phyloP scores from a whole-genome alignment of 192 early-diverging fungal species.

The Coemansia sp. region DNA sequence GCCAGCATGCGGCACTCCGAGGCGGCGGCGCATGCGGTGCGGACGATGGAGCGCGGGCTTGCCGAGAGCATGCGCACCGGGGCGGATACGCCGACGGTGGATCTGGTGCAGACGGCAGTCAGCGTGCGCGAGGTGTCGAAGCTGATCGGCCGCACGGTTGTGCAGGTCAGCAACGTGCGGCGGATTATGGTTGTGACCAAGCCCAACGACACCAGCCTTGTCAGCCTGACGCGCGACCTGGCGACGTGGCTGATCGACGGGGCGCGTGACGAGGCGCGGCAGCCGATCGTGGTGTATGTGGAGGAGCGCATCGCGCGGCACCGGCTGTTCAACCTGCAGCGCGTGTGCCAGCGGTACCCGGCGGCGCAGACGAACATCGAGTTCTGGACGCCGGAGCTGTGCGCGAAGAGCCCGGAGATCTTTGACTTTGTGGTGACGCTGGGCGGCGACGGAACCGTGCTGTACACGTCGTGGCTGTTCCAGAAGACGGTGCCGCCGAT shows the following conservation, averaged over 20 bases:
- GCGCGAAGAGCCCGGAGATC: slow-evolving; percentile 61
- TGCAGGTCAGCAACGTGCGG: slow-evolving; percentile 48
- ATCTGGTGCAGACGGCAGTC: slow-evolving; percentile 66
- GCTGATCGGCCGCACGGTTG: slow-evolving; percentile 62
- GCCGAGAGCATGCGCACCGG: slow-evolving; percentile 21
- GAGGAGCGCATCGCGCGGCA: slow-evolving; percentile 63
- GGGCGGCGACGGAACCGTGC: slow-evolving; percentile 95
- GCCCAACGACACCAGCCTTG: slow-evolving; percentile 64
- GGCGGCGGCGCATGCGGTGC: slow-evolving; percentile 36
- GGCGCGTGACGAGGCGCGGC: slow-evolving; percentile 7
- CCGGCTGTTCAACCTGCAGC: slow-evolving; percentile 59
- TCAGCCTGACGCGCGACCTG: slow-evolving; percentile 68
- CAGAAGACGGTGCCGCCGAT: slow-evolving; percentile 86
- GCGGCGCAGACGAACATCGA: slow-evolving; percentile 54
- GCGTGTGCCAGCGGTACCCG: slow-evolving; percentile 48
- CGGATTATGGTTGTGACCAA: slow-evolving; percentile 78
- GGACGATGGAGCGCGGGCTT: slow-evolving; percentile 43
- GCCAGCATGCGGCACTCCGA: slow-evolving; percentile 36
- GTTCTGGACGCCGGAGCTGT: slow-evolving; percentile 79
- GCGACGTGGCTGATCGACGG: slow-evolving; percentile 64
- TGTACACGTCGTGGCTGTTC: slow-evolving; percentile 90
- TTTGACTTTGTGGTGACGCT: slow-evolving; percentile 93
- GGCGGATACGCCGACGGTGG: slow-evolving; percentile 52
- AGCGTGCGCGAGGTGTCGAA: slow-evolving; percentile 70
- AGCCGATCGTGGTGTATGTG: slow-evolving; percentile 55